A percentile compares a stretch with the other conserved stretches of the same genome.
phyloP scores from a whole-genome alignment of 2,329 filamentous ascomycete genomes.

The Fusarium pilosicola region DNA sequence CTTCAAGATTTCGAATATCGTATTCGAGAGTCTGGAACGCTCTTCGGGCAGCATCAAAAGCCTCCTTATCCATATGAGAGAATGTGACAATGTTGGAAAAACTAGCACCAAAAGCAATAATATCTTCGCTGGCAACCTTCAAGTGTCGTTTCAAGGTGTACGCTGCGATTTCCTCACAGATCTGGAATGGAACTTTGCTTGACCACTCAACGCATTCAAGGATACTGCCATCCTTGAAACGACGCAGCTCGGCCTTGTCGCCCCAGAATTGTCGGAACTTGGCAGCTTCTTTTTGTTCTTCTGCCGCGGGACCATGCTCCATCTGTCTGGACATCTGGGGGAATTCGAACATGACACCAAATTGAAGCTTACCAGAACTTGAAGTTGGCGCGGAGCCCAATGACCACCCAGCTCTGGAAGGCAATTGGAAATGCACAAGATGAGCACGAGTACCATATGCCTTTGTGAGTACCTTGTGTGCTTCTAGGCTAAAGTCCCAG shows the following conservation, averaged over 20 bases:
- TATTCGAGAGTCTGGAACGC: conserved; percentile 79
- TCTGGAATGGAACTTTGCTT: conserved; percentile 68
- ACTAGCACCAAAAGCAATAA: conserved; percentile 62
- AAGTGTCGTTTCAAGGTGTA: conserved; percentile 79
- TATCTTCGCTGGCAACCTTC: conserved; percentile 63
- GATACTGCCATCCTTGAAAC: conserved; percentile 96
- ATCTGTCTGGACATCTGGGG: conserved; percentile 78
- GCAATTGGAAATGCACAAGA: conserved; percentile 68
- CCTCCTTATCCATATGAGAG: conserved; percentile 59
- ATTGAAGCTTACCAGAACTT: conserved; percentile 56
- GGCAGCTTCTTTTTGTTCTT: conserved; percentile 83
- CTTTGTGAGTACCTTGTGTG: conserved; percentile 72
- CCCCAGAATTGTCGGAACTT: conserved; percentile 94
- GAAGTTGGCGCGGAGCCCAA: conserved; percentile 36
- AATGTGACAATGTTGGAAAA: conserved; percentile 61
- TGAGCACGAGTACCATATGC: conserved; percentile 81
- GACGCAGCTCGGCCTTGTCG: conserved; percentile 87
- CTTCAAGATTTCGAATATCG: conserved; percentile 80
- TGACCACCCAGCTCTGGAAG: conserved; percentile 47
- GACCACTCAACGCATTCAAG: conserved; percentile 91
- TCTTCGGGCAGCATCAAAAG: conserved; percentile 75
- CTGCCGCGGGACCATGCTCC: conserved; percentile 87
- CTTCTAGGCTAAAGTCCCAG: conserved; percentile 62
- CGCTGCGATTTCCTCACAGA: conserved; percentile 82
- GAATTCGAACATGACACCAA: conserved; percentile 79